Conservation (phyloP, 169 alveolate species). For the Cryptosporidium sp. region DNA sequence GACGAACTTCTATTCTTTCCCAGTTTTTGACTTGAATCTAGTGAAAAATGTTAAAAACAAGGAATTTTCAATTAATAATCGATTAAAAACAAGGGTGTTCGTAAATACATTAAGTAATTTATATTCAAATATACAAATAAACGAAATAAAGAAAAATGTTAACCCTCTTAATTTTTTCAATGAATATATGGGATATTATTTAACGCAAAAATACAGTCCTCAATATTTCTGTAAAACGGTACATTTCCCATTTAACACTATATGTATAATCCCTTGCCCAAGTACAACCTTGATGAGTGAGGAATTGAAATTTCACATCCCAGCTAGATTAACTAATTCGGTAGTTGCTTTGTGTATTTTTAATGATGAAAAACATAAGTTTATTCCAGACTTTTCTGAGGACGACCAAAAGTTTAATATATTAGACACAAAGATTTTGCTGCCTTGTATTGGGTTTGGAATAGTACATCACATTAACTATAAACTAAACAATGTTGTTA, state of each 20-base stretch:
- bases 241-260: slow-evolving; percentile 37
- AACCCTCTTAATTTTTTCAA: slow-evolving; percentile 27
- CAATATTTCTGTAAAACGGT: slow-evolving; percentile 5
- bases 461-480: slow-evolving; percentile 57
- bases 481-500: slow-evolving; percentile 8
- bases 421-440: slow-evolving; percentile 25
- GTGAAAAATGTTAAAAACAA: slow-evolving; percentile 4
- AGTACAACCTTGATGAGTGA: slow-evolving; percentile 8
- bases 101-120: slow-evolving; percentile 34
- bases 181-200: slow-evolving; percentile 39
- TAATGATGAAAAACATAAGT: slow-evolving; percentile 15
- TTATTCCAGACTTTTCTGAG: slow-evolving; percentile 36
- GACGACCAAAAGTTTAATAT: slow-evolving; percentile 9
- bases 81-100: neutral
- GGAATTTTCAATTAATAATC: slow-evolving; percentile 1
- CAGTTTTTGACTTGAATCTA: neutral
- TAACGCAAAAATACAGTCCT: neutral
- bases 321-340: slow-evolving; percentile 53
- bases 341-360: slow-evolving; percentile 62
- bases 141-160: neutral
- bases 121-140: neutral
- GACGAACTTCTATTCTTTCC: neutral
- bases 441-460: slow-evolving; percentile 71
- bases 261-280: slow-evolving; percentile 36
- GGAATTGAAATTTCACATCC: slow-evolving; percentile 7